Evolutionary conservation across 2,329 filamentous ascomycete genomes (phyloP).

Genomic region (Fusarium caatingaense): DNA sequence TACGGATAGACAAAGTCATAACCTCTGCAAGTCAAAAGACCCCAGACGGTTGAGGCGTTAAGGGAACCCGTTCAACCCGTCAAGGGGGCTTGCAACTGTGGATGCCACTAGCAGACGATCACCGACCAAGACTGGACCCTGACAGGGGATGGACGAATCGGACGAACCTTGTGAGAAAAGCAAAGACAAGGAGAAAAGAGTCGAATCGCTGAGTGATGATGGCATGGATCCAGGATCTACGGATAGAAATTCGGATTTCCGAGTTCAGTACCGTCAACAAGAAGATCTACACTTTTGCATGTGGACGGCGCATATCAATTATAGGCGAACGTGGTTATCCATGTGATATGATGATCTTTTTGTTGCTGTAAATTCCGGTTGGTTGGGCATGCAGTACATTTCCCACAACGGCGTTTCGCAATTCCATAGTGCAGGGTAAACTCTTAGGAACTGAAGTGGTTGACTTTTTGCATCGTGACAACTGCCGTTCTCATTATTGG

Average conservation of each 20-base stretch:
- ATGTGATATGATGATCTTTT: not conserved
- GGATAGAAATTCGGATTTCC: not conserved
- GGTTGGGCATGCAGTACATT: slow-evolving; percentile 1
- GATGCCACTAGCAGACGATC: slow-evolving; percentile 24
- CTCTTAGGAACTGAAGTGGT: not conserved
- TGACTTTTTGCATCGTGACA: not conserved
- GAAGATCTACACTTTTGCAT: slow-evolving; percentile 15
- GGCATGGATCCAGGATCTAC: slow-evolving; percentile 12
- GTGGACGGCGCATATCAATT: slow-evolving; percentile 14
- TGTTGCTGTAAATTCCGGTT: not conserved
- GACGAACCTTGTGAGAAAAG: not conserved
- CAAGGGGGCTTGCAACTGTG: slow-evolving; percentile 6
- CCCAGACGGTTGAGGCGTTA: slow-evolving; percentile 29
- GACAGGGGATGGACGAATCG: slow-evolving; percentile 10
- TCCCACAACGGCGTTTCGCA: slow-evolving; percentile 5
- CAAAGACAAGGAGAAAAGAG: not conserved
- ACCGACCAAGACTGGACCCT: not conserved
- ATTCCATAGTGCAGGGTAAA: slow-evolving; percentile 17
- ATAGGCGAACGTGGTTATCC: not conserved
- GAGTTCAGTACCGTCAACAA: not conserved
- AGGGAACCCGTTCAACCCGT: slow-evolving; percentile 2
- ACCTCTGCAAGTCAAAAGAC: not conserved
- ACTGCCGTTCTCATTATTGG: not conserved
- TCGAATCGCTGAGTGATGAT: not conserved
- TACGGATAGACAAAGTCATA: not conserved